Evolutionary conservation across 768 basidiomycete species (phyloP).

Genomic region (Termitomyces sp.): DNA sequence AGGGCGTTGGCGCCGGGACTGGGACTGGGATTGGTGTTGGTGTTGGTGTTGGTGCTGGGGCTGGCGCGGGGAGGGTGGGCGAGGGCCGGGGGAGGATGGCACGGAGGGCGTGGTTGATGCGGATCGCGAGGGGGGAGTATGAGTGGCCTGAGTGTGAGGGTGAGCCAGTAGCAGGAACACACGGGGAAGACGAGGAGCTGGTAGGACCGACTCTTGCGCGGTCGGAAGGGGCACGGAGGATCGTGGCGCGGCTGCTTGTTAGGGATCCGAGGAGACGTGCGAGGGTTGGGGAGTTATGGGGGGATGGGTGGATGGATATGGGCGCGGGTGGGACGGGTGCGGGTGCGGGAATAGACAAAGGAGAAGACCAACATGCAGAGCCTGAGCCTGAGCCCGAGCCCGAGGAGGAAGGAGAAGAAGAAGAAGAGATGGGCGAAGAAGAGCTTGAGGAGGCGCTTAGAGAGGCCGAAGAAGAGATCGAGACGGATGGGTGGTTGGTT

Average conservation of each 20-base stretch:
- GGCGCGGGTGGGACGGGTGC: conserved; percentile 18
- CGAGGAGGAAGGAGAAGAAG: not conserved
- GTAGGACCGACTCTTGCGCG: conserved; percentile 34
- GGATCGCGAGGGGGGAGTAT: conserved; percentile 80
- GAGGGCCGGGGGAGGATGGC: conserved; percentile 29
- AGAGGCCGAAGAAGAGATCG: conserved; percentile 20
- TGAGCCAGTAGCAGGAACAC: too few relatives aligned
- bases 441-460: conserved; percentile 11
- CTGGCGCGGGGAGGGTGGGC: conserved; percentile 31
- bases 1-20: conserved; percentile 23
- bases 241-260: conserved; percentile 64
- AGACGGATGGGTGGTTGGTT: conserved; percentile 22
- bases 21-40: conserved; percentile 21
- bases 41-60: not conserved
- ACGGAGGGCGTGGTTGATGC: conserved; percentile 62
- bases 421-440: conserved; percentile 15
- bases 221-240: conserved; percentile 43
- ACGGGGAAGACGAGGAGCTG: conserved; percentile 26
- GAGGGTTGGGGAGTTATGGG: conserved; percentile 62
- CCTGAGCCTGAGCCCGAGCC: not conserved
- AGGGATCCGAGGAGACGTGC: conserved; percentile 67
- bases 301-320: conserved; percentile 41
- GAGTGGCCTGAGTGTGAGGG: conserved; percentile 51
- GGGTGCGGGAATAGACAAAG: not conserved
- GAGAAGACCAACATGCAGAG: not conserved